Conservation (phyloP, 2,329 filamentous ascomycete genomes). For the Fusarium paranaense region DNA sequence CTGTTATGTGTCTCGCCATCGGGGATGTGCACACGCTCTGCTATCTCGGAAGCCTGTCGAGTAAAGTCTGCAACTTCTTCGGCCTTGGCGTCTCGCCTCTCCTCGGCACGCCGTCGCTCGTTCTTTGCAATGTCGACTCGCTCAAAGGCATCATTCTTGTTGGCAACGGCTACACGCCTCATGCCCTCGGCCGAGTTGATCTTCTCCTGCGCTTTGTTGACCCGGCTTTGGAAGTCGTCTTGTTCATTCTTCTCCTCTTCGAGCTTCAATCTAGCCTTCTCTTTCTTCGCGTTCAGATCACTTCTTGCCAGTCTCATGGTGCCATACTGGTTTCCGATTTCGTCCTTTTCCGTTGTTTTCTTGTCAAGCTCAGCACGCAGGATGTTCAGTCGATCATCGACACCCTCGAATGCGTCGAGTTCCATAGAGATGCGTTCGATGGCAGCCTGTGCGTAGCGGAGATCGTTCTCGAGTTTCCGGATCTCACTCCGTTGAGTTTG, state of each 20-base stretch:
- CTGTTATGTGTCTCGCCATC: constrained; percentile 71
- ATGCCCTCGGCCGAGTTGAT: constrained; percentile 60
- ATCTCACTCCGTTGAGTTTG: constrained; percentile 56
- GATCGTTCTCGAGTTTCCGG: constrained; percentile 60
- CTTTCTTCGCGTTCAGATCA: constrained; percentile 58
- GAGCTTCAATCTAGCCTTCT: constrained; percentile 53
- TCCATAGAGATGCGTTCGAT: constrained; percentile 65
- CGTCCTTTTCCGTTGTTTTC: constrained; percentile 60
- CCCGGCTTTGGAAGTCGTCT: constrained; percentile 56
- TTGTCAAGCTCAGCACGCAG: constrained; percentile 69
- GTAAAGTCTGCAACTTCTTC: constrained; percentile 65
- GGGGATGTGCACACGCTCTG: constrained; percentile 70
- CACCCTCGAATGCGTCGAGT: constrained; percentile 74
- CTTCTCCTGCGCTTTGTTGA: constrained; percentile 69
- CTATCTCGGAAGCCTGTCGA: constrained; percentile 63
- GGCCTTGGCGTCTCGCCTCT: constrained; percentile 60
- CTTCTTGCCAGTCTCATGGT: constrained; percentile 61
- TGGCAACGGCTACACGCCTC: constrained; percentile 64
- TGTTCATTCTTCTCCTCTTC: constrained; percentile 50
- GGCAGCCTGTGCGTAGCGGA: constrained; percentile 71
- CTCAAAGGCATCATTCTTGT: constrained; percentile 72
- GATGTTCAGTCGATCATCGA: constrained; percentile 73
- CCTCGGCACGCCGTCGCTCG: constrained; percentile 58
- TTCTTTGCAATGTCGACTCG: constrained; percentile 60
- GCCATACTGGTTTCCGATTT: constrained; percentile 67